Conservation (phyloP, 2,329 filamentous ascomycete species). For the Cercospora berteroae region DNA sequence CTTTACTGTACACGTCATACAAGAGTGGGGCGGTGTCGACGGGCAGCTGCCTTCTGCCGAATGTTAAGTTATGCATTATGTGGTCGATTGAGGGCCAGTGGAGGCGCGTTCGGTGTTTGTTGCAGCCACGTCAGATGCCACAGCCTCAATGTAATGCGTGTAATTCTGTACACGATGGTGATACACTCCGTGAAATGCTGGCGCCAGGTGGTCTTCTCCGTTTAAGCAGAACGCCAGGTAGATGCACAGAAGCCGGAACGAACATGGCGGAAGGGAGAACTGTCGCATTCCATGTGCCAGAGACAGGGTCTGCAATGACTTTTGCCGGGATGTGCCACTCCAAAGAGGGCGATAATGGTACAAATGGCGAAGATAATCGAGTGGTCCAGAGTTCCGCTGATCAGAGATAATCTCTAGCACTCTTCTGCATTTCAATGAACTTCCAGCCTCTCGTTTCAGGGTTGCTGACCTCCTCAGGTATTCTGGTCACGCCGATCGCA, state of each 20-base stretch:
- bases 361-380: neutral
- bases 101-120: neutral
- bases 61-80: neutral
- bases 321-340: neutral
- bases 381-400: slow-evolving; percentile 3
- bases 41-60: neutral
- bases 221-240: slow-evolving; percentile 14
- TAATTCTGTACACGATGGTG: slow-evolving; percentile 19
- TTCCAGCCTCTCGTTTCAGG: slow-evolving; percentile 96
- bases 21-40: slow-evolving; percentile 22
- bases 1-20: slow-evolving; percentile 12
- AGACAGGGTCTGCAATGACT: neutral
- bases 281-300: neutral
- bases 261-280: neutral
- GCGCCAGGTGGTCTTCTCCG: slow-evolving; percentile 1
- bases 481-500: slow-evolving; percentile 89
- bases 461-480: slow-evolving; percentile 94
- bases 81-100: neutral
- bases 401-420: slow-evolving; percentile 83
- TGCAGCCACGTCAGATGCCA: neutral
- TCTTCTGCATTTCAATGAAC: slow-evolving; percentile 98
- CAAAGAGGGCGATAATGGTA: neutral
- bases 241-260: slow-evolving; percentile 18
- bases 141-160: slow-evolving; percentile 3
- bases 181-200: slow-evolving; percentile 7